Evolutionary conservation across 2,329 filamentous ascomycete species (phyloP), one percentile per base, ranked within the genome.

Genomic region (Thielaviopsis ethacetica): DNA sequence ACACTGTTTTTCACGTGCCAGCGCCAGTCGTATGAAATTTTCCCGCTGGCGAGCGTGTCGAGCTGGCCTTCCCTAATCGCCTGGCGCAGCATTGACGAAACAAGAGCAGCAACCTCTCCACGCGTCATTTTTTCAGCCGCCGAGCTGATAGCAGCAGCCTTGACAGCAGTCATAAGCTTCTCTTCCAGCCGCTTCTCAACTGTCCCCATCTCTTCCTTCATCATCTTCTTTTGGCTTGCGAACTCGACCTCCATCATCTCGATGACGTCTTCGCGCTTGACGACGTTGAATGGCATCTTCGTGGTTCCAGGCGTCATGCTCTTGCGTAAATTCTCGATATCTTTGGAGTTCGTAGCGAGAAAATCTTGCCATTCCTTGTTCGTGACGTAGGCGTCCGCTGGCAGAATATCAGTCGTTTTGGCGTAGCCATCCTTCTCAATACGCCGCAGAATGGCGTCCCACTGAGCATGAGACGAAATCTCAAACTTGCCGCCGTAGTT

Each of bases 251-350:
- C 66, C 6, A 80, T 61, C 41, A 74, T 69, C 0, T 66, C 63
- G 15, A 80, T 62, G 57, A 82, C 80, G 57, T 81, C 73, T 0
- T 77, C 70, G 2, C 72, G 73, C 2, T 72, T 71, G 5, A 82
- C 70, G 1, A 77, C 61, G 2, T 68, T 64, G 30, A 70, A 7
- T 64, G 65, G n/a, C 54, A 56, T 54, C 50, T 55, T 52, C 17
- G 53, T 53, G 17, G 47, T 27, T 24, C 26, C 21, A 7, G 38
- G n/a, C 15, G 47, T n/a, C 13, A 27, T n/a, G 15, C 50, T 52
- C 10, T 71, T 70, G 49, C 72, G 65, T 34, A 70, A 65, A 53
- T 70, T 67, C 12, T 68, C 66, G 5, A 78, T 63, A 15, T 65
- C 64, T 24, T 67, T 63, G 21, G 71, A 67, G 26, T 61, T 61